Percentiles rank a stretch among this genome's conserved stretches.
Evolutionary conservation across 73 alveolate genomes (phyloP).

Genomic region (Tetrahymena malaccensis): DNA sequence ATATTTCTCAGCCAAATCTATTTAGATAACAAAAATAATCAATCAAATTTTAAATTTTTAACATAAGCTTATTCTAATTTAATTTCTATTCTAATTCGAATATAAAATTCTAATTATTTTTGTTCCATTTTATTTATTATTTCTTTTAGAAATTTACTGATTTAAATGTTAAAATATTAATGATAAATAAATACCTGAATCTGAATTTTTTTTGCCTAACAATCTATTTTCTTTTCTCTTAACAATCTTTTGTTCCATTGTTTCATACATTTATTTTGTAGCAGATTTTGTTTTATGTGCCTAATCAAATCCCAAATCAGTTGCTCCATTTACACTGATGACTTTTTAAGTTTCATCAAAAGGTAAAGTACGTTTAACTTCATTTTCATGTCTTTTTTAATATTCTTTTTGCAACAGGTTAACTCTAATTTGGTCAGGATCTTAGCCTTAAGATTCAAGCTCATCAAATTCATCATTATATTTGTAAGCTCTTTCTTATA

Average conservation of each 20-base stretch:
- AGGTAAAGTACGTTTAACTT: slow-evolving; percentile 22
- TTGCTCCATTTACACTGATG: slow-evolving; percentile 25
- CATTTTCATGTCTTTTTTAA: slow-evolving; percentile 27
- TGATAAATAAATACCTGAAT: neutral
- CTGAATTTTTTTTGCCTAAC: slow-evolving; percentile 24
- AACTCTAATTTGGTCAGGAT: slow-evolving; percentile 27
- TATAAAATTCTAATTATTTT: no score
- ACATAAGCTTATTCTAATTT: neutral
- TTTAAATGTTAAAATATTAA: no score
- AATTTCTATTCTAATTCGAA: no score
- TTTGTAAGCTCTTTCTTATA: slow-evolving; percentile 24
- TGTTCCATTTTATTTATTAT: no score
- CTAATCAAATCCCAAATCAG: slow-evolving; percentile 39
- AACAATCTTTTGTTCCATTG: slow-evolving; percentile 21
- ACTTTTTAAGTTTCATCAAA: slow-evolving; percentile 34
- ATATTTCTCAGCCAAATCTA: slow-evolving; percentile 21
- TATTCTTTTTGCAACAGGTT: slow-evolving; percentile 10
- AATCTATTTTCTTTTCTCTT: slow-evolving; percentile 12
- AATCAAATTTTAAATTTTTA: neutral
- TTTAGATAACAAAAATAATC: neutral
- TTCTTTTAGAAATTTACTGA: no score
- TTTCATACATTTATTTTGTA: slow-evolving; percentile 22
- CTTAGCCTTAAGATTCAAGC: slow-evolving; percentile 39
- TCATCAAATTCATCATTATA: slow-evolving; percentile 36
- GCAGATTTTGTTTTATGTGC: slow-evolving; percentile 35